Evolutionary conservation across 208 protist genomes (phyloP).

Genomic region (Balamuthia mandrillaris): DNA sequence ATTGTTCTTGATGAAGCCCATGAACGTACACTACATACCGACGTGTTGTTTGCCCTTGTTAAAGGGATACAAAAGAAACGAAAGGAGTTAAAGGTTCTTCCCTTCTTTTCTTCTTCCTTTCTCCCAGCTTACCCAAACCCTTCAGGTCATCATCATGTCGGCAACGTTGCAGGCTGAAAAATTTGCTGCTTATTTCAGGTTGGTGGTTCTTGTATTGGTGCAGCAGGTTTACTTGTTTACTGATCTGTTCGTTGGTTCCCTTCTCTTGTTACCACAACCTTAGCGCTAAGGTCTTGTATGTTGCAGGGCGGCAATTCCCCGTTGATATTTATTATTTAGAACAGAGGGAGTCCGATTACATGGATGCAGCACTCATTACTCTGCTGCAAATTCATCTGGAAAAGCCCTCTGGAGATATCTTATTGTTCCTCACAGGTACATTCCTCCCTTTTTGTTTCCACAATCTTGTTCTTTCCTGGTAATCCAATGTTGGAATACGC

Average conservation of each 20-base stretch:
- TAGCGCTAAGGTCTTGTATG: constrained; percentile 46
- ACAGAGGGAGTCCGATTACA: not conserved
- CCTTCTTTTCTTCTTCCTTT: too few species aligned
- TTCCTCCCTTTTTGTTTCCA: not conserved
- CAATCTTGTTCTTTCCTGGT: not conserved
- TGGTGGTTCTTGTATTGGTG: constrained; percentile 47
- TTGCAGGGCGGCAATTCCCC: constrained; percentile 88
- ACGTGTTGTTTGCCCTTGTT: constrained; percentile 93
- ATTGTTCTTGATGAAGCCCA: constrained; percentile 90
- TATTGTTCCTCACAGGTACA: not conserved
- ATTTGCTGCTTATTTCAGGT: constrained; percentile 93
- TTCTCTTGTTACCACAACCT: not conserved
- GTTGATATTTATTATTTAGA: constrained; percentile 86
- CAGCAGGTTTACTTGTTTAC: not conserved
- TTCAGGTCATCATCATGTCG: constrained; percentile 98
- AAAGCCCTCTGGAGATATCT: not conserved
- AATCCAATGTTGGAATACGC: constrained; percentile 66
- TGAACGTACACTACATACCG: constrained; percentile 88
- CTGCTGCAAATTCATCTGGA: constrained; percentile 84
- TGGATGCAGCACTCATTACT: constrained; percentile 49
- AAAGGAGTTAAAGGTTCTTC: too few species aligned
- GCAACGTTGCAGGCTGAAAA: constrained; percentile 97
- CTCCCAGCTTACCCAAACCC: constrained; percentile 70
- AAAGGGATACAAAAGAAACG: constrained; percentile 78
- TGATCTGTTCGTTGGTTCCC: not conserved